Base-by-base conservation (phyloP, 768 basidiomycete genomes). In the Clitopilus hobsonii region DNA sequence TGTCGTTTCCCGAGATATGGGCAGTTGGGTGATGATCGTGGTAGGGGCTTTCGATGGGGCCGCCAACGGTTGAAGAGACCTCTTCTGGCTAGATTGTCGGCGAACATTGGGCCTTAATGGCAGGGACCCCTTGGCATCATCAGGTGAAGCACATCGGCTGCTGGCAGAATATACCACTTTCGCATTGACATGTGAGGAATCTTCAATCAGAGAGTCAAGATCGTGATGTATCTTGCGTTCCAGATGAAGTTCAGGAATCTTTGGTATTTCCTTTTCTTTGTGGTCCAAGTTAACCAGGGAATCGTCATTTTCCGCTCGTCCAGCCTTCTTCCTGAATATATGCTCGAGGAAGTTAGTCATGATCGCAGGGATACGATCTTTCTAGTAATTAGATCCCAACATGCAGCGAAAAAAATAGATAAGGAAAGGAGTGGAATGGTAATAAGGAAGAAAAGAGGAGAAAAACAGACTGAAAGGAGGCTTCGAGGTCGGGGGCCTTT, bases 171-270 rank as follows among this genome's bases (percentile, higher is more conserved):
- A 48, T 20, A 22, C 18, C 5, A 8, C 14, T 28, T 51, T 27
- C 16, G 24, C 16, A 11, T 13, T 13, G 16, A n/a, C 49, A 25
- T 50, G 27, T 16, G 13, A 22, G 5, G n/a, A 1, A 23, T 67
- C 61, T n/a, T 68, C 62, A 32, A 66, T 56, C 22, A 72, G 60
- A 27, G 67, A 65, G 55, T 71, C 65, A 24, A 74, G 61, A 54
- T 77, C 63, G 50, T 73, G 70, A 49, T 74, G 75, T 36, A 77
- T 76, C 60, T 67, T 73, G 25, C 64, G 67, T 28, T 66, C 61
- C 11, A 67, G 49, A 25, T 50, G 58, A 38, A 49, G 27, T 25
- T 41, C 16, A 32, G 7, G 8, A 16, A 32, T 7, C 7, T 7
- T 16, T 32, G 30, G 30, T 32, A 32, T 32, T 7, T 32, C 30